Conservation (phyloP, 2,329 filamentous ascomycete species). For the Fusarium multiceps region DNA sequence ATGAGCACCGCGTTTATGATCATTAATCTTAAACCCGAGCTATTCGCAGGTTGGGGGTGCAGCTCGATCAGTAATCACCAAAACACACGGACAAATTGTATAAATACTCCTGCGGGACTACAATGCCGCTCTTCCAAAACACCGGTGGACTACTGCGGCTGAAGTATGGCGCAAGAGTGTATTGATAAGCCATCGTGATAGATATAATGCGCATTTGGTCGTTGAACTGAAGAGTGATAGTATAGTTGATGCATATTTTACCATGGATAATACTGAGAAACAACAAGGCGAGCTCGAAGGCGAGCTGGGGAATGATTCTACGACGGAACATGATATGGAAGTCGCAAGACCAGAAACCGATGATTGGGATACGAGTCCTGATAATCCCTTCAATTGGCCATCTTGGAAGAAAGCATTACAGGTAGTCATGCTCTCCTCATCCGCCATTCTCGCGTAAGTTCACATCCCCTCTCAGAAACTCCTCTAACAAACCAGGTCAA, state of each 20-base stretch:
- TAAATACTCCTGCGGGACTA: slow-evolving; percentile 2
- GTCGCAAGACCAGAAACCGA: background rate
- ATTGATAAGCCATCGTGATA: background rate
- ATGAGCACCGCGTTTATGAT: slow-evolving; percentile 1
- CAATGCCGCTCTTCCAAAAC: background rate
- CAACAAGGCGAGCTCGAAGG: slow-evolving; percentile 2
- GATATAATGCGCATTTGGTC: background rate
- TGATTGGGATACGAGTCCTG: slow-evolving; percentile 53
- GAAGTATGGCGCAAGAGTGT: background rate
- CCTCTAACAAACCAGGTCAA: slow-evolving; percentile 11
- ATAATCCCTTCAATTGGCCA: slow-evolving; percentile 66
- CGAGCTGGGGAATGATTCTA: slow-evolving; percentile 22
- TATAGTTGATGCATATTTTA: background rate
- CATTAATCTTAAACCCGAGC: slow-evolving; percentile 21
- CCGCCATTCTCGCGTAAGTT: slow-evolving; percentile 57
- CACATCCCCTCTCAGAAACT: slow-evolving; percentile 1
- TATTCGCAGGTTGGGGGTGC: background rate
- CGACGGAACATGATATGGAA: slow-evolving; percentile 49
- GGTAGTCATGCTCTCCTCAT: slow-evolving; percentile 52
- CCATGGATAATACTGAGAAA: slow-evolving; percentile 18
- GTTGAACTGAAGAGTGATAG: background rate
- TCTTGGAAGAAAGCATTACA: slow-evolving; percentile 54
- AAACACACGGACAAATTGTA: background rate
- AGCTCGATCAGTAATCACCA: slow-evolving; percentile 33
- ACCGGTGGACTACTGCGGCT: background rate